Base-by-base conservation (phyloP, 225 moss, liverwort and hornwort genomes). In the Pleurozium schreberi region DNA sequence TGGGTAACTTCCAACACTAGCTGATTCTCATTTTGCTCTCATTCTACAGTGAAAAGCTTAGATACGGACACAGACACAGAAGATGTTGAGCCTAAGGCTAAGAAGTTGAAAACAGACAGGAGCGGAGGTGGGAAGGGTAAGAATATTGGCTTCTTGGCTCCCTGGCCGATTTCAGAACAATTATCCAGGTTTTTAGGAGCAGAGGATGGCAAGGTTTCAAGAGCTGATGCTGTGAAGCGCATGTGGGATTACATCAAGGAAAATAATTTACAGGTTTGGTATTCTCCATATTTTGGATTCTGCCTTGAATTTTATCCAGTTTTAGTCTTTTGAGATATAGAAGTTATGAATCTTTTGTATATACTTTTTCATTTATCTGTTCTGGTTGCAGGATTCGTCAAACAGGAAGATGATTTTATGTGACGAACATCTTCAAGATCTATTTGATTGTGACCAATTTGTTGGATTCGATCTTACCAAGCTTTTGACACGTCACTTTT, bases 211-310 rank as follows among this genome's bases (percentile, higher is more conserved):
- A 97, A 94, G 89, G 91, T 95, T 89, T 93, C 95, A 38, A 92
- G 95, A 59, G 94, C 94, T 91, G 98, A 95, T 47, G 97, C 96
- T 68, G 93, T 94, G 57, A 98, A 94, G 80, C 93, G 92, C 73
- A 82, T 98, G 89, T 98, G 98, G 98, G 95, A 96, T 88, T 96
- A 98, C 87, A 97, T 98, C 83, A 91, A 90, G 75, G 94, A 94
- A 31, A 95, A 98, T 55, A 96, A 94, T 57, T 87, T 98, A 89
- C 98, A 98, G 95, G 98, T 98, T 82, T 85, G 68, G 61, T 40
- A n/a, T 85, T 90, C 40, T 82, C 31, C 26, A 62, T 31, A 30
- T 63, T 63, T 63, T 14, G 63, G 63, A 14, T 63, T 14, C 31
- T 30, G 12, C 28, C 14, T 30, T 63, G 31, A 27, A 27, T 60